Base-by-base conservation (phyloP, 148 eudicot genomes). In the Dianthus caryophyllus region DNA sequence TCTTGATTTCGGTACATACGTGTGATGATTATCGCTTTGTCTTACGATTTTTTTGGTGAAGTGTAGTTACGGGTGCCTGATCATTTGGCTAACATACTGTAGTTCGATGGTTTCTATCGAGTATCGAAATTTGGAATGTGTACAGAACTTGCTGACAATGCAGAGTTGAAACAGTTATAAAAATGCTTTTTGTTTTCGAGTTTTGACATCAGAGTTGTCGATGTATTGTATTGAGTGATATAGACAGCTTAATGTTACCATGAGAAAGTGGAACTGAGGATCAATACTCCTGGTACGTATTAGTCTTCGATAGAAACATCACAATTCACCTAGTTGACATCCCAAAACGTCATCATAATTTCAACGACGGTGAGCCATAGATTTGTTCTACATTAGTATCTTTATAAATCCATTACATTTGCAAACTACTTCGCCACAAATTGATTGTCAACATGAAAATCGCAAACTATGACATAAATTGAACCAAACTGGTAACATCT, bases 401-500 rank as follows among this genome's bases (percentile, higher is more conserved):
- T 33, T 41, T 41, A 13, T 41, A 41, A 3, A 4, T 4, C 27
- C 30, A 13, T 22, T 7, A 13, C 38, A 33, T 33, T 7, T 33
- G 38, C 38, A 53, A 21, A 25, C 27, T 11, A 30, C 2, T 25
- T 57, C 54, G 18, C 48, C 54, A 8, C 26, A 53, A 18, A 2
- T 53, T 29, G 12, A 22, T 2, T 14, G 33, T 64, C 24, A 38
- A 61, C n/a, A 16, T 49, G 12, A 22, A 31, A 46, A 9, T 49
- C 6, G 27, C 46, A 41, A 67, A 64, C 62, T 9, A 71, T 31
- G 75, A 65, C 73, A 70, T 71, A 70, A 65, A 65, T 18, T 58
- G 44, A 38, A 71, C 5, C 67, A 69, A 75, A 69, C 66, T 58
- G 61, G 39, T 63, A 60, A 65, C 39, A 61, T 71, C 58, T 41